phyloP scores from a whole-genome alignment of 1,284 basidiomycete species.

The Leccinum griseonigrum region DNA sequence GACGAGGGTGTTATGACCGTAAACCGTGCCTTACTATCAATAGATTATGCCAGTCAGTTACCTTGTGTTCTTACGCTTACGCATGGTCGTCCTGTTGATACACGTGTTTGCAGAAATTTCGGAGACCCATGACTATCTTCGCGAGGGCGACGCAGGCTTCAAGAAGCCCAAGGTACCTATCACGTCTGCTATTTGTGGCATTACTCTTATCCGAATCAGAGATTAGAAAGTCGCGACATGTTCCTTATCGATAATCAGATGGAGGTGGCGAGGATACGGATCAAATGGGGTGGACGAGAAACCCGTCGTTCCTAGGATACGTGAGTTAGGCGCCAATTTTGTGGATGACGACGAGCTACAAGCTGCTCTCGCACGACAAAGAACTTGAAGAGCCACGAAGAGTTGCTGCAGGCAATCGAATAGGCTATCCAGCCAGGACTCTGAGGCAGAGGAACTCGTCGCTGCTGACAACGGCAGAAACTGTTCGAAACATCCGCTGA shows the following conservation, averaged over 20 bases:
- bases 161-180: conserved; percentile 83
- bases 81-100: conserved; percentile 9
- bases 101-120: conserved; percentile 68
- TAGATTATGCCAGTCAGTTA: conserved; percentile 86
- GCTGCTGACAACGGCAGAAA: too few species aligned
- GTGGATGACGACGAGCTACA: conserved; percentile 99
- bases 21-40: conserved; percentile 80
- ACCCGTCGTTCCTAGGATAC: conserved; percentile 55
- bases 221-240: conserved; percentile 84
- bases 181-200: background rate
- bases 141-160: conserved; percentile 92
- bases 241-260: conserved; percentile 67
- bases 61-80: background rate
- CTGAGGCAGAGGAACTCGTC: too few species aligned
- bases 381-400: conserved; percentile 34
- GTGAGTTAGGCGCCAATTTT: conserved; percentile 83
- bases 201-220: conserved; percentile 32
- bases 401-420: too few species aligned
- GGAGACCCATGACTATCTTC: conserved; percentile 83
- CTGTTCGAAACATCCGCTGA: too few species aligned
- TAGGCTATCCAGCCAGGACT: too few species aligned
- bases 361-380: conserved; percentile 83
- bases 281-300: conserved; percentile 77
- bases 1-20: conserved; percentile 61
- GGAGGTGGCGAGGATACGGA: conserved; percentile 41